Evolutionary conservation across 768 basidiomycete genomes (phyloP).

Genomic region (Kwoniella pini): DNA sequence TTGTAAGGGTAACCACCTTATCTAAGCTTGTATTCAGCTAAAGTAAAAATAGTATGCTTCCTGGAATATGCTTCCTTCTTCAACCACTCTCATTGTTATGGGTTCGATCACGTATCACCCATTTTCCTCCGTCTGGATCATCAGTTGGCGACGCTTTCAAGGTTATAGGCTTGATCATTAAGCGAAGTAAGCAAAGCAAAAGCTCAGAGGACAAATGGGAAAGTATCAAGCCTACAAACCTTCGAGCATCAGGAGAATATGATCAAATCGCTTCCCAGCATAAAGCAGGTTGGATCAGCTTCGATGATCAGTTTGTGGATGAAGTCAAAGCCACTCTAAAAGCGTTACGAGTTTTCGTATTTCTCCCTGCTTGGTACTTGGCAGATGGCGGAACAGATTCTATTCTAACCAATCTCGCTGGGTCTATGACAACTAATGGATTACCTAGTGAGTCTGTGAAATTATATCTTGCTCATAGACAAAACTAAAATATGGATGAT

Average conservation of each 20-base stretch:
- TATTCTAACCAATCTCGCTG: constrained; percentile 35
- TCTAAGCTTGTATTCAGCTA: neutral
- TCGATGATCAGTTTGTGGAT: constrained; percentile 51
- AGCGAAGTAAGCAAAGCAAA: constrained; percentile 21
- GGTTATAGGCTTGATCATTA: constrained; percentile 24
- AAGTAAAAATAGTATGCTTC: constrained; percentile 19
- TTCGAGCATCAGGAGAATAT: constrained; percentile 13
- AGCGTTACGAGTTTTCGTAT: constrained; percentile 41
- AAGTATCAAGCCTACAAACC: constrained; percentile 33
- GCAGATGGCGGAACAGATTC: constrained; percentile 42
- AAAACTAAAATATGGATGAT: too few relatives aligned
- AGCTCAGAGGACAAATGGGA: constrained; percentile 35
- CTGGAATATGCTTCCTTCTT: constrained; percentile 43
- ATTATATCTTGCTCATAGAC: too few relatives aligned
- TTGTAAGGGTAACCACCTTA: neutral
- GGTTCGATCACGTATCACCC: constrained; percentile 29
- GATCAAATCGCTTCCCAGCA: constrained; percentile 5
- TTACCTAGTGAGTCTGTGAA: constrained; percentile 22
- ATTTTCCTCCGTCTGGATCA: constrained; percentile 40
- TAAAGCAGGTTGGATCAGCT: constrained; percentile 21
- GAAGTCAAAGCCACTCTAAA: constrained; percentile 40
- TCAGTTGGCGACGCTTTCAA: constrained; percentile 39
- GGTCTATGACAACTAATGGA: constrained; percentile 33
- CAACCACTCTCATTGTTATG: constrained; percentile 41
- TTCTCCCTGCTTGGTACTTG: constrained; percentile 44